A percentile compares a stretch with the other conserved stretches of the same genome.
Conservation (phyloP, 225 moss, liverwort and hornwort species). For the Rhytidiadelphus loreus region DNA sequence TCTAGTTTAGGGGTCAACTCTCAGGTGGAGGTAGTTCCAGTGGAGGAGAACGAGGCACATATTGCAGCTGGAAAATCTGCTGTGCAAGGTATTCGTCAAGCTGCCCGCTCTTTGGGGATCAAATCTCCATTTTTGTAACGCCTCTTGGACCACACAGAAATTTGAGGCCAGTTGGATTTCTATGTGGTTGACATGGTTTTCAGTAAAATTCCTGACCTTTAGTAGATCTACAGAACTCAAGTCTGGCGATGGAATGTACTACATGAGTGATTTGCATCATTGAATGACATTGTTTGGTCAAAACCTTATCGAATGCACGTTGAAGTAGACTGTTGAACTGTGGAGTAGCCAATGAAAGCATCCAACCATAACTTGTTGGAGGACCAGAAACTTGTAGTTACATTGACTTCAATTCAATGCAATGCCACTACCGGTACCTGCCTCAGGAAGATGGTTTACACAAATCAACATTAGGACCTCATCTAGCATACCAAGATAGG, state of each 20-base stretch:
- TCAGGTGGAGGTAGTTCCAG: not conserved
- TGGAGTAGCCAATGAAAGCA: not conserved
- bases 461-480: not conserved
- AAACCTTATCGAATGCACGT: not conserved
- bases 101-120: slow-evolving; percentile 16
- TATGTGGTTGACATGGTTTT: not conserved
- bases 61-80: slow-evolving; percentile 41
- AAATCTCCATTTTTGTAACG: slow-evolving; percentile 20
- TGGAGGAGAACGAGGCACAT: slow-evolving; percentile 47
- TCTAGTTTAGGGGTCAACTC: not conserved
- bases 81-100: slow-evolving; percentile 12
- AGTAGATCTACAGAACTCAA: not conserved
- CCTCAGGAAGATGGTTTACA: not conserved
- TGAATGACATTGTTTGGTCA: not conserved
- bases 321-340: not conserved
- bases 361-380: not conserved
- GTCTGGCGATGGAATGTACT: not conserved
- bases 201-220: too few relatives aligned
- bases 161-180: not conserved
- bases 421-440: not conserved
- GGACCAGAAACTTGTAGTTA: not conserved
- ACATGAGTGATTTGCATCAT: not conserved
- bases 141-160: not conserved
- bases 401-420: not conserved
- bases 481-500: not conserved